These are phyloP conservation scores for Daldinia decipiens DNA, from an alignment of 495 filamentous ascomycete genomes.

Conservation along the genomic window DNA sequence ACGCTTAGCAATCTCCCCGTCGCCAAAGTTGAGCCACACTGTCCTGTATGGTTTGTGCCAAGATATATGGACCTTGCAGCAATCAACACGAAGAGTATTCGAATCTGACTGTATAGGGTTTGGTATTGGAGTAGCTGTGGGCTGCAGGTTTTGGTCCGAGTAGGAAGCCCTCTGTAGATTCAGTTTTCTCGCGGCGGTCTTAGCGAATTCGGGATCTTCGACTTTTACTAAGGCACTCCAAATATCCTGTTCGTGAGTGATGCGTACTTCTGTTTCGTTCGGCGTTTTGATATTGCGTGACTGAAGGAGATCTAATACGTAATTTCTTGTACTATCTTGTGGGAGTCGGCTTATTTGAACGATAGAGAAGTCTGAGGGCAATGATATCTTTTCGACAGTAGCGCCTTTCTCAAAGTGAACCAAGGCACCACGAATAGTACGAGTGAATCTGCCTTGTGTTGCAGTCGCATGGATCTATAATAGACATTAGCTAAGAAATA, in stretches of 20 bases:
- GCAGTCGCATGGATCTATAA: background rate
- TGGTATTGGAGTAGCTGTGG: slow-evolving; percentile 24
- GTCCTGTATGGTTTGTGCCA: slow-evolving; percentile 46
- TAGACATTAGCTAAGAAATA: background rate
- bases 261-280: background rate
- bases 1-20: slow-evolving; percentile 23
- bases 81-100: slow-evolving; percentile 42
- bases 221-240: slow-evolving; percentile 37
- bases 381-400: slow-evolving; percentile 32
- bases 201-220: slow-evolving; percentile 44
- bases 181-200: background rate
- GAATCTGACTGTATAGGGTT: slow-evolving; percentile 33
- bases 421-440: slow-evolving; percentile 41
- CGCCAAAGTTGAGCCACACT: slow-evolving; percentile 47
- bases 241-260: background rate
- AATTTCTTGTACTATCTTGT: slow-evolving; percentile 17
- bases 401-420: slow-evolving; percentile 48
- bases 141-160: background rate
- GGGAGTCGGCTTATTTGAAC: slow-evolving; percentile 46
- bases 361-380: slow-evolving; percentile 47
- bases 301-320: slow-evolving; percentile 29
- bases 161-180: background rate
- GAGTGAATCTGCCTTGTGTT: slow-evolving; percentile 6
- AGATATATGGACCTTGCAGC: slow-evolving; percentile 47
- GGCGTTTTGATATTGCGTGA: background rate